Percentiles rank a stretch among this genome's conserved stretches.
Conservation (phyloP, 176 grass and related monocot genomes). For the Hordeum vulgare region DNA sequence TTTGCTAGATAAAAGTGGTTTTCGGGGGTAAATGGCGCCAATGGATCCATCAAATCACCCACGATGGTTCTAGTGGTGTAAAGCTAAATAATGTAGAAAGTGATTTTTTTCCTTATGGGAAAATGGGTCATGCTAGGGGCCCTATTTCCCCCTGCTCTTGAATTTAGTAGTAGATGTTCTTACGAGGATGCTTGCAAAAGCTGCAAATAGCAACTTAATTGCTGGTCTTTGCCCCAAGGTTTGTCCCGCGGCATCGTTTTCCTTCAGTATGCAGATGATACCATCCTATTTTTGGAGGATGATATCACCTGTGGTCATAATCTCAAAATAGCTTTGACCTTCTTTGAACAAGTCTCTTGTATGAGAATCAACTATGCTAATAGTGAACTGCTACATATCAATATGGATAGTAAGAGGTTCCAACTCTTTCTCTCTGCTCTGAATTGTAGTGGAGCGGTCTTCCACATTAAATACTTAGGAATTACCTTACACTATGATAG, state of each 20-base stretch:
- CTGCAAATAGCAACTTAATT: accelerated
- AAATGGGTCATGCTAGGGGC: too few relatives aligned
- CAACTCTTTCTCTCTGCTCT: too few relatives aligned
- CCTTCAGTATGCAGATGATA: background rate
- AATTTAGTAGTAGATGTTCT: background rate
- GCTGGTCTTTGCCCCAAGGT: accelerated
- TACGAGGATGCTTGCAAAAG: background rate
- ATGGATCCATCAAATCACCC: too few relatives aligned
- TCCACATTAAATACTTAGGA: too few relatives aligned
- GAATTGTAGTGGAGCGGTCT: too few relatives aligned
- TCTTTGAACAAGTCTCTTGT: background rate
- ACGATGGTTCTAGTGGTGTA: too few relatives aligned
- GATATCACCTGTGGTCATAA: accelerated
- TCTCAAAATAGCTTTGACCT: too few relatives aligned
- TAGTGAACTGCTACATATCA: background rate
- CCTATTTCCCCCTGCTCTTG: background rate
- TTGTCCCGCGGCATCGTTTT: background rate
- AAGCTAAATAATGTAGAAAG: too few relatives aligned
- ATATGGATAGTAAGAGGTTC: background rate
- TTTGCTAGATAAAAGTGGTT: accelerated
- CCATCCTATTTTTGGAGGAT: background rate
- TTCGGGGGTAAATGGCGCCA: too few relatives aligned
- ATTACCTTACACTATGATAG: too few relatives aligned
- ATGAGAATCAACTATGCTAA: background rate
- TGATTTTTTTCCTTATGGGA: too few relatives aligned